phyloP scores from a whole-genome alignment of 2,329 filamentous ascomycete genomes.

The Neoscytalidium dimidiatum region DNA sequence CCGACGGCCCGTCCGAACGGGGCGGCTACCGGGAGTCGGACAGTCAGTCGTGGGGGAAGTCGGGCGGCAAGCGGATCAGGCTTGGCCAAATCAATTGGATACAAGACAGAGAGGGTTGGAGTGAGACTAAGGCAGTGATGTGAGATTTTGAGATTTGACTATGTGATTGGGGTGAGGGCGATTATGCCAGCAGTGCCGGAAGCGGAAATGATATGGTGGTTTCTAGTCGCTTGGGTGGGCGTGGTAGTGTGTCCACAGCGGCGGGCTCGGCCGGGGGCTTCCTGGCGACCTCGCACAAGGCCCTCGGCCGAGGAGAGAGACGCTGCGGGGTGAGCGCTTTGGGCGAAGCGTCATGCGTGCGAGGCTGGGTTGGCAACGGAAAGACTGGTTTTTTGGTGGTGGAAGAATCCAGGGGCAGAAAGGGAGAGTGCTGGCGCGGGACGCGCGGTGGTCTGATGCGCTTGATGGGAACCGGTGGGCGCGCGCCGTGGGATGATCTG shows the following conservation, averaged over 20 bases:
- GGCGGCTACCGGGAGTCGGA: not conserved
- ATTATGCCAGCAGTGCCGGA: not conserved
- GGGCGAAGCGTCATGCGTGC: not conserved
- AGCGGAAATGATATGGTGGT: conserved; percentile 5
- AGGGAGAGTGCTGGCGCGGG: not conserved
- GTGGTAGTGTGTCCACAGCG: not conserved
- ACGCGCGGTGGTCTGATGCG: not conserved
- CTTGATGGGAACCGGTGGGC: not conserved
- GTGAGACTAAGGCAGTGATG: not conserved
- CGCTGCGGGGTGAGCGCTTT: not conserved
- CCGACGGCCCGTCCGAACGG: not conserved
- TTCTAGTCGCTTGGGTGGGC: no score
- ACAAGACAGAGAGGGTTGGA: not conserved
- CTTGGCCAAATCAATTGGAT: not conserved
- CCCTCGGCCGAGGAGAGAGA: not conserved
- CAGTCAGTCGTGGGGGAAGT: not conserved
- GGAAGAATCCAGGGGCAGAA: not conserved
- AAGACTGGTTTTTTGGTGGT: not conserved
- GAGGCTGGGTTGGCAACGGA: not conserved
- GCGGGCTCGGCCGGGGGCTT: not conserved
- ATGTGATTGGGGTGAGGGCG: not conserved
- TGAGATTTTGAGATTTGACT: not conserved
- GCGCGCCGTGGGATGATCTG: not conserved
- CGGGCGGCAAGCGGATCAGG: not conserved
- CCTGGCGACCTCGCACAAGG: not conserved